phyloP scores from a whole-genome alignment of 306 rosid genomes.

The Vicia faba region DNA sequence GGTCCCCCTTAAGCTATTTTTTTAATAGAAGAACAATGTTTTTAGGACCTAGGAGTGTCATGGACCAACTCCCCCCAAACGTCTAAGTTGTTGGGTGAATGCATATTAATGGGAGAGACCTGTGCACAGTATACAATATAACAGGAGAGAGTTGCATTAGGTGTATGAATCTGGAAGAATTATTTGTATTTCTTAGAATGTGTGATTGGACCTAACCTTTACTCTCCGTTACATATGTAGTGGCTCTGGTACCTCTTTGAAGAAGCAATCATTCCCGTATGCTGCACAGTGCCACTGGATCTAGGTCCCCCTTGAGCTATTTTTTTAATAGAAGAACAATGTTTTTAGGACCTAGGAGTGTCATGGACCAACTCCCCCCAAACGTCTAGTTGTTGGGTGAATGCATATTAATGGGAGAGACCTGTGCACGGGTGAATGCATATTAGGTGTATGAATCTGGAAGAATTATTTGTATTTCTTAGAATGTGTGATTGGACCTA shows the following conservation, averaged over 20 bases:
- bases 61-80: background rate
- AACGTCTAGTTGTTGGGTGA: background rate
- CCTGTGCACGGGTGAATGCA: constrained; percentile 3
- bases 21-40: constrained; percentile 2
- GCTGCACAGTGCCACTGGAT: background rate
- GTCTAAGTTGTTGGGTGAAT: background rate
- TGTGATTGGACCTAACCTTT: too few species aligned
- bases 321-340: constrained; percentile 7
- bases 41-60: background rate
- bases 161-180: constrained; percentile 8
- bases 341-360: background rate
- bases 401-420: background rate
- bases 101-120: background rate
- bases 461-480: constrained; percentile 17
- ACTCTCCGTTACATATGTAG: background rate
- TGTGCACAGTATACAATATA: too few species aligned
- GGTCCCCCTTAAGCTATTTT: background rate
- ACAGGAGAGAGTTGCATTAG: too few species aligned
- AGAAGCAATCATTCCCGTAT: background rate
- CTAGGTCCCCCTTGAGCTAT: background rate
- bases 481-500: too few species aligned
- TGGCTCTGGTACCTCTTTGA: background rate
- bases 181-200: too few species aligned
- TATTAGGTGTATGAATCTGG: constrained; percentile 11
- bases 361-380: background rate